phyloP scores from a whole-genome alignment of 225 moss, liverwort and hornwort species.

The Climacium dendroides region DNA sequence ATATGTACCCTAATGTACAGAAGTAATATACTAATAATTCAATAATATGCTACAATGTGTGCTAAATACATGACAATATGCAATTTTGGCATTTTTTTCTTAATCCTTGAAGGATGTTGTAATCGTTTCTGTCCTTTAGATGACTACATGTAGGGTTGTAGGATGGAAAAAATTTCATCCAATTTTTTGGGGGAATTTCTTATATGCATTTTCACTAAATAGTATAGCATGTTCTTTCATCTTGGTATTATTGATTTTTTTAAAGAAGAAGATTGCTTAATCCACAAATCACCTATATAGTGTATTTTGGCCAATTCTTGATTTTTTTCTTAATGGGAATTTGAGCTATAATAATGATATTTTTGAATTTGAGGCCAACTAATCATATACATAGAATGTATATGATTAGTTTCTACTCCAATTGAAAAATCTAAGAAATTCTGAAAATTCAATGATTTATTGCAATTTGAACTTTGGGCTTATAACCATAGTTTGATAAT shows the following conservation, averaged over 20 bases:
- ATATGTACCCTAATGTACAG: no score
- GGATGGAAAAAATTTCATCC: not conserved
- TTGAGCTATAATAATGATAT: not conserved
- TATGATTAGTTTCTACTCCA: not conserved
- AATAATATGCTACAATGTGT: not conserved
- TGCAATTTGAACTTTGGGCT: no score
- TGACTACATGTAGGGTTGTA: not conserved
- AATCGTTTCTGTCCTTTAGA: fast-evolving
- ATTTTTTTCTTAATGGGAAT: not conserved
- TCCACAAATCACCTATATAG: fast-evolving
- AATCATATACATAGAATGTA: not conserved
- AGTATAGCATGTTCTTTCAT: fast-evolving
- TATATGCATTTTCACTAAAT: not conserved
- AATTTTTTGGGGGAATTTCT: not conserved
- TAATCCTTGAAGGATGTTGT: no score
- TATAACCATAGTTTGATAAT: no score
- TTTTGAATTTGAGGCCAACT: not conserved
- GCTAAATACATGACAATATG: not conserved
- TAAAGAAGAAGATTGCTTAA: not conserved
- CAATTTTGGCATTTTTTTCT: not conserved
- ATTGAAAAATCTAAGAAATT: fast-evolving
- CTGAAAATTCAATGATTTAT: no score
- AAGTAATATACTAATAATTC: not conserved
- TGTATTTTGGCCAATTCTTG: not conserved
- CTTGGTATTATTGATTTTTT: not conserved